Conservation (phyloP, 2,329 filamentous ascomycete species). For the Ceratocystis cubensis region DNA sequence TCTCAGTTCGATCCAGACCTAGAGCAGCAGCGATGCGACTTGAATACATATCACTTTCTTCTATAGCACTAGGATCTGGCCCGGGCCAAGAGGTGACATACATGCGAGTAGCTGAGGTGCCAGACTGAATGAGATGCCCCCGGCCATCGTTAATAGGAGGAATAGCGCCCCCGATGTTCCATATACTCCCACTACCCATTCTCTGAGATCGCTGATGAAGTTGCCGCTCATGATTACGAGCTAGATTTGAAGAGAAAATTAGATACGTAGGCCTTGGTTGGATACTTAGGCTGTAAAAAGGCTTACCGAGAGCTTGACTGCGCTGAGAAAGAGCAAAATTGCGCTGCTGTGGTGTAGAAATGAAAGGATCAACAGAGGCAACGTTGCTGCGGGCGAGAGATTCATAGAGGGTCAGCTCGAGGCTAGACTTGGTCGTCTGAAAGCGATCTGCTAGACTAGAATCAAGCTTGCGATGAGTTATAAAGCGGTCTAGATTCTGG, state of each 20-base stretch:
- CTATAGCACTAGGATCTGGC: slow-evolving; percentile 34
- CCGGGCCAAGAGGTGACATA: slow-evolving; percentile 40
- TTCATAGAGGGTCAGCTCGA: slow-evolving; percentile 11
- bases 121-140: slow-evolving; percentile 52
- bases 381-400: slow-evolving; percentile 7
- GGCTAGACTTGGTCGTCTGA: not conserved
- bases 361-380: slow-evolving; percentile 17
- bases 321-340: slow-evolving; percentile 8
- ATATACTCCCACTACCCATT: slow-evolving; percentile 14
- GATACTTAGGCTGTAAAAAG: not conserved
- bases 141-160: slow-evolving; percentile 47
- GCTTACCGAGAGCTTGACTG: slow-evolving; percentile 15
- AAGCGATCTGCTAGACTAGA: slow-evolving; percentile 15
- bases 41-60: slow-evolving; percentile 57
- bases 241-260: not conserved
- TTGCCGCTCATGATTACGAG: slow-evolving; percentile 8
- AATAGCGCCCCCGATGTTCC: slow-evolving; percentile 16
- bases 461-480: slow-evolving; percentile 13
- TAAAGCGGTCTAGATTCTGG: slow-evolving; percentile 17
- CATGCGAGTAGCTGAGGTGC: slow-evolving; percentile 55
- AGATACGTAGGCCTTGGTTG: not conserved
- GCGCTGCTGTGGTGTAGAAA: slow-evolving; percentile 15
- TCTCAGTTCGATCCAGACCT: slow-evolving; percentile 57
- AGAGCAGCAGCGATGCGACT: slow-evolving; percentile 67
- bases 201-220: slow-evolving; percentile 3